phyloP scores from a whole-genome alignment of 2,329 filamentous ascomycete species.

The Xylariaceae sp. region DNA sequence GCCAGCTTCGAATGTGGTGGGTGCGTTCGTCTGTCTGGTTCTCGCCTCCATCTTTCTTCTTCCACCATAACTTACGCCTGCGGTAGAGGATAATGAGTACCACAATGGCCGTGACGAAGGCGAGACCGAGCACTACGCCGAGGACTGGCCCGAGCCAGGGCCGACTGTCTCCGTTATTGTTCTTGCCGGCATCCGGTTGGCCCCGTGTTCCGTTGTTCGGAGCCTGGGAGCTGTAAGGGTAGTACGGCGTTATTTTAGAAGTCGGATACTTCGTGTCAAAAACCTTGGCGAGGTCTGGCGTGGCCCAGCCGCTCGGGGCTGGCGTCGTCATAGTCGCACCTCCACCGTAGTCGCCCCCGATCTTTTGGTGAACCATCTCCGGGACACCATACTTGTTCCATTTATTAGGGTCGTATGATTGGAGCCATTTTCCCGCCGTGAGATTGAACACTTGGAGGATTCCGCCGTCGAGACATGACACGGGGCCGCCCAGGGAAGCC shows the following conservation, averaged over 20 bases:
- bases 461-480: slow-evolving; percentile 47
- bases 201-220: slow-evolving; percentile 30
- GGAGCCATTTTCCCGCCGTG: slow-evolving; percentile 63
- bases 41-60: slow-evolving; percentile 34
- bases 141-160: slow-evolving; percentile 58
- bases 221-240: slow-evolving; percentile 50
- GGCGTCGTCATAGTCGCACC: slow-evolving; percentile 67
- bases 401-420: slow-evolving; percentile 61
- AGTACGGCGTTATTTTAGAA: slow-evolving; percentile 54
- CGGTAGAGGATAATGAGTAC: slow-evolving; percentile 52
- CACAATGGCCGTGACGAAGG: slow-evolving; percentile 49
- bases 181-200: slow-evolving; percentile 22
- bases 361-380: slow-evolving; percentile 55
- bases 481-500: slow-evolving; percentile 26
- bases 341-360: slow-evolving; percentile 64
- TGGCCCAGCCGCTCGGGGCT: slow-evolving; percentile 53
- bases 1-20: slow-evolving; percentile 50
- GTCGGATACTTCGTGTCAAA: slow-evolving; percentile 55
- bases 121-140: slow-evolving; percentile 56
- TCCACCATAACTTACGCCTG: slow-evolving; percentile 42
- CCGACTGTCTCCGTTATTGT: slow-evolving; percentile 41
- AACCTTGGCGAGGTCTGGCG: slow-evolving; percentile 44
- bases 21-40: slow-evolving; percentile 45
- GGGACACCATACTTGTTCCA: slow-evolving; percentile 68
- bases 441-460: slow-evolving; percentile 68